Conservation (phyloP, 2,329 filamentous ascomycete species). For the Chaetomiaceae sp. region DNA sequence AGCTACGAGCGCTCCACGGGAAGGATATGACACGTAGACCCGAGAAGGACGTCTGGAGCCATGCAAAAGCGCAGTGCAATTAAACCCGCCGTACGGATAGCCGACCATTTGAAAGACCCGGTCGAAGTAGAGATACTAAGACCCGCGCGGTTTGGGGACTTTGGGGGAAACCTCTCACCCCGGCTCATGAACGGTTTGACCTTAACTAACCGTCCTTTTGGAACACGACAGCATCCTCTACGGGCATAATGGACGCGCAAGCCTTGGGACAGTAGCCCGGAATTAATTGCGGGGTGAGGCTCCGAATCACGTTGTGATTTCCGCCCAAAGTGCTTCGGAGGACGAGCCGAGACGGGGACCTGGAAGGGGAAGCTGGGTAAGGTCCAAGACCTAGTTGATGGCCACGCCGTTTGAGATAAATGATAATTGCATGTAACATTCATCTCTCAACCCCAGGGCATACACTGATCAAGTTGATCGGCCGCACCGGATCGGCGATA, state of each 20-base stretch:
- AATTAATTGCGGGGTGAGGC: constrained; percentile 2
- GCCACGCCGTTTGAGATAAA: neutral
- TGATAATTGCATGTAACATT: neutral
- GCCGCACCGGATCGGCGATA: constrained; percentile 24
- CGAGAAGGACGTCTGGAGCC: neutral
- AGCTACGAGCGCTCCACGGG: no score
- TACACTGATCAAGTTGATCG: constrained; percentile 8
- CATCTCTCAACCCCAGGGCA: neutral
- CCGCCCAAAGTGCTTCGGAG: neutral
- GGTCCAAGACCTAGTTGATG: neutral
- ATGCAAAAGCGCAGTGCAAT: neutral
- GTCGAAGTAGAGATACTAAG: neutral
- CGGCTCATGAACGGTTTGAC: no score
- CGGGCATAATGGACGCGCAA: neutral
- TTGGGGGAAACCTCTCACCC: no score
- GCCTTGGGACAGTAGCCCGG: neutral
- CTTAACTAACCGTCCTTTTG: constrained; percentile 20
- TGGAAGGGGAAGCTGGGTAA: neutral
- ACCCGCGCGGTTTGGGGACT: no score
- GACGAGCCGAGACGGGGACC: neutral
- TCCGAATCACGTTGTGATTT: neutral
- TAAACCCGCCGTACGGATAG: neutral
- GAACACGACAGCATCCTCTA: neutral
- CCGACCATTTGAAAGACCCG: neutral
- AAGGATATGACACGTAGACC: no score